Evolutionary conservation across 345 rosid species (phyloP).

Genomic region (Abelmoschus esculentus): DNA sequence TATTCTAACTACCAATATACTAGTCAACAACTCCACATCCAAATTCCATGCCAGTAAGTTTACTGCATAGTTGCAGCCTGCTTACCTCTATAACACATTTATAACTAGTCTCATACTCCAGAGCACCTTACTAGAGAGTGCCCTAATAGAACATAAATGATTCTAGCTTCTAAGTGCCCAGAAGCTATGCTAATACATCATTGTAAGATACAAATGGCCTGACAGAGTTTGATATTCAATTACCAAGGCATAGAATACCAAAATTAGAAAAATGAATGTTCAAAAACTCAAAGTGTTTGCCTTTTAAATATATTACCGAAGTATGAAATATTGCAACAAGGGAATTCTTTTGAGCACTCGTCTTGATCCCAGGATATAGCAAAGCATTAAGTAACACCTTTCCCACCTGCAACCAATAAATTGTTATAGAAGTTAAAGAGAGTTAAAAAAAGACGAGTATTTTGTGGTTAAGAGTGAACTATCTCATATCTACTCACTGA

Average conservation of each 20-base stretch:
- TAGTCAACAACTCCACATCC: not conserved
- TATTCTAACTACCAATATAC: not conserved
- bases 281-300: not conserved
- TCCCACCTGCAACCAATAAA: too few species aligned
- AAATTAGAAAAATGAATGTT: not conserved
- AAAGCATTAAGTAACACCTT: too few species aligned
- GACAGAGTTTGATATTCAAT: not conserved
- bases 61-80: not conserved
- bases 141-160: not conserved
- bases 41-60: not conserved
- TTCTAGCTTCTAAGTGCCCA: not conserved
- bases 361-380: slow-evolving; percentile 46
- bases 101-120: not conserved
- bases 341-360: slow-evolving; percentile 69
- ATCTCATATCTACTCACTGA: not conserved
- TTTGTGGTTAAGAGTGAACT: not conserved
- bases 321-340: slow-evolving; percentile 84
- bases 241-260: not conserved
- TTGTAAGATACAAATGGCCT: not conserved
- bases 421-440: too few species aligned
- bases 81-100: not conserved
- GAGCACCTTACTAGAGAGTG: not conserved
- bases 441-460: slow-evolving; percentile 20
- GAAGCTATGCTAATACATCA: not conserved
- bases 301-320: slow-evolving; percentile 38